These are phyloP conservation scores for Cyberlindnera euphorbiiphila DNA, from an alignment of 805 yeast genomes.

Conservation along the genomic window DNA sequence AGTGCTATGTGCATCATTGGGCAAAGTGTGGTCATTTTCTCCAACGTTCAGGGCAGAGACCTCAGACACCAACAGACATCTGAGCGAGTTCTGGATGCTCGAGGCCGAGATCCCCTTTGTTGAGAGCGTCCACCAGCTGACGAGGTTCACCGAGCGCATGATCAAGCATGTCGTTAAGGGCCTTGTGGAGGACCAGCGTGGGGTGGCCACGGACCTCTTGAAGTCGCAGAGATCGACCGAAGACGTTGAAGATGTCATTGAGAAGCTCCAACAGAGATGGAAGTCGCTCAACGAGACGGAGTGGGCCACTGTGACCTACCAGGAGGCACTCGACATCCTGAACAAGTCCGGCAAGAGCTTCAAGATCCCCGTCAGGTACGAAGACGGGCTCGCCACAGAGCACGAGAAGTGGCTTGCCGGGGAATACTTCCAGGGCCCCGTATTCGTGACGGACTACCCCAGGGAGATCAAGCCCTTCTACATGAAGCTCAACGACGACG, in stretches of 20 bases:
- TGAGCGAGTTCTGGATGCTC: conserved; percentile 96
- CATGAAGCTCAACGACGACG: conserved; percentile 59
- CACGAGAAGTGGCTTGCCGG: conserved; percentile 92
- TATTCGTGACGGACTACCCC: conserved; percentile 90
- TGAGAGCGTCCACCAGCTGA: conserved; percentile 52
- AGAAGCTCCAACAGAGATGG: conserved; percentile 50
- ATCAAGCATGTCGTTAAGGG: conserved; percentile 45
- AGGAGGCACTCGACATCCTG: conserved; percentile 64
- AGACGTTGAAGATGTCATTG: conserved; percentile 33
- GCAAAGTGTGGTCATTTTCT: conserved; percentile 80
- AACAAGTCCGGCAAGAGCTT: conserved; percentile 32
- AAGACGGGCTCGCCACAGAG: conserved; percentile 71
- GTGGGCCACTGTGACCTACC: conserved; percentile 75
- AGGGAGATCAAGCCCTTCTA: conserved; percentile 78
- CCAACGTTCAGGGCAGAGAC: conserved; percentile 95
- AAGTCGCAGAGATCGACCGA: conserved; percentile 37
- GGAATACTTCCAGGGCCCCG: conserved; percentile 61
- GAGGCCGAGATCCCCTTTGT: conserved; percentile 85
- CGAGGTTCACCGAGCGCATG: conserved; percentile 67
- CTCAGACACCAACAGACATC: conserved; percentile 86
- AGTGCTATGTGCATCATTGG: conserved; percentile 65
- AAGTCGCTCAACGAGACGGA: conserved; percentile 37
- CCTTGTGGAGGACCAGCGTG: conserved; percentile 28
- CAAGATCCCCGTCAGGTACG: conserved; percentile 54
- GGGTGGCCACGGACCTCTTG: conserved; percentile 21